Evolutionary conservation across 805 yeast species (phyloP).

Genomic region (Jamesozyma piceae): DNA sequence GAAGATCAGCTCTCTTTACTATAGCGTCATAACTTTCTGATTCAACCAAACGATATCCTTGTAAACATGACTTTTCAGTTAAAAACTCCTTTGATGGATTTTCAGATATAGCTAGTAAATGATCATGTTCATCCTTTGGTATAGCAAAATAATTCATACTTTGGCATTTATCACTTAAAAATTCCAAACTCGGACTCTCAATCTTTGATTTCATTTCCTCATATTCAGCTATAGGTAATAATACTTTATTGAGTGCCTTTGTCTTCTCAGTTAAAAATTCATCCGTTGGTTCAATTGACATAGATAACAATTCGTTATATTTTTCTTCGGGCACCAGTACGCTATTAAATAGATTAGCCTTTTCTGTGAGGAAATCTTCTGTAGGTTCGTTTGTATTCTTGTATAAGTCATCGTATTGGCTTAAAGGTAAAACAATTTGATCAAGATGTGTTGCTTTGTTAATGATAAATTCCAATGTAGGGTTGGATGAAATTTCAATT

Average conservation of each 20-base stretch:
- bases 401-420: constrained; percentile 4
- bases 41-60: constrained; percentile 19
- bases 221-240: background rate
- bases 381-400: background rate
- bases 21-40: constrained; percentile 10
- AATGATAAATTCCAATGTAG: constrained; percentile 8
- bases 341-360: background rate
- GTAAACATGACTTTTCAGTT: constrained; percentile 19
- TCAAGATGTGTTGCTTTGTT: background rate
- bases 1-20: constrained; percentile 7
- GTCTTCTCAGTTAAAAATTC: constrained; percentile 1
- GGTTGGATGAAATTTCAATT: background rate
- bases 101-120: constrained; percentile 5
- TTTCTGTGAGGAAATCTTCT: constrained; percentile 1
- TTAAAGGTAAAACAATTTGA: constrained; percentile 1
- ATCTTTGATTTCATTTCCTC: background rate
- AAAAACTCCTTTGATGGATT: constrained; percentile 20
- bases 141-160: constrained; percentile 19
- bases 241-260: background rate
- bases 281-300: background rate
- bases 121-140: constrained; percentile 10
- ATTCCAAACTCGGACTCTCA: background rate
- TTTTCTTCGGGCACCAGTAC: background rate
- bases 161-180: constrained; percentile 20
- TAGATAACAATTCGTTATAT: too few relatives aligned